These are phyloP conservation scores for Fusarium caatingaense DNA, from an alignment of 2,329 filamentous ascomycete species.

Conservation along the genomic window DNA sequence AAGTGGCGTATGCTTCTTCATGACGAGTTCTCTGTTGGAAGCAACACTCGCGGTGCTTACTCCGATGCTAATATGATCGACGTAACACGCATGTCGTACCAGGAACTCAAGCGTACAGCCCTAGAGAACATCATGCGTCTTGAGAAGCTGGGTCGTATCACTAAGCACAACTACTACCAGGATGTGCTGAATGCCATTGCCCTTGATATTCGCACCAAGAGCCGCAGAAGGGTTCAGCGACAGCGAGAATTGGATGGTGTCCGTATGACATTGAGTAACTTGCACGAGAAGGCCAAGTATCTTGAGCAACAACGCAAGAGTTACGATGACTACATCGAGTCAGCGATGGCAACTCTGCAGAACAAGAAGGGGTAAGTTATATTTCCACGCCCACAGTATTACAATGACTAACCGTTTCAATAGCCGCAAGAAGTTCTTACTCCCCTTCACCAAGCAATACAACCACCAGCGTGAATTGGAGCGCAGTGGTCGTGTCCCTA, in stretches of 20 bases:
- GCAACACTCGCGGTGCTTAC: conserved; percentile 83
- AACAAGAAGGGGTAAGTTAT: conserved; percentile 85
- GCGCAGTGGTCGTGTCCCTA: conserved; percentile 90
- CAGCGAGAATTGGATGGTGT: conserved; percentile 91
- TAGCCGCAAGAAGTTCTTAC: conserved; percentile 89
- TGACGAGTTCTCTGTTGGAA: conserved; percentile 79
- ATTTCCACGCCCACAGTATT: neutral
- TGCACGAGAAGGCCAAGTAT: conserved; percentile 89
- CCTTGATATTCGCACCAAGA: conserved; percentile 96
- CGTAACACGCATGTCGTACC: conserved; percentile 88
- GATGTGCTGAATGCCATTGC: conserved; percentile 98
- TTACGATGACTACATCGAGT: conserved; percentile 99
- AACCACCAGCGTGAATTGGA: conserved; percentile 97
- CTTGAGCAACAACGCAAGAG: conserved; percentile 95
- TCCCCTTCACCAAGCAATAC: conserved; percentile 98
- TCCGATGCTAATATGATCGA: conserved; percentile 90
- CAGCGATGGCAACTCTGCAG: conserved; percentile 96
- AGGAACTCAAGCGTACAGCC: conserved; percentile 90
- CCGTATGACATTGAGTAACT: conserved; percentile 76
- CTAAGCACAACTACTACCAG: conserved; percentile 92
- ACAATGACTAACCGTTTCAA: conserved; percentile 34
- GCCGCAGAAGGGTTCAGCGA: conserved; percentile 88
- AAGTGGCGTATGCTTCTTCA: conserved; percentile 85
- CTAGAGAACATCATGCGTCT: conserved; percentile 93
- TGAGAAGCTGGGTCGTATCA: conserved; percentile 88